phyloP scores from a whole-genome alignment of 2,329 filamentous ascomycete genomes.

The Aureobasidium leucospermi region DNA sequence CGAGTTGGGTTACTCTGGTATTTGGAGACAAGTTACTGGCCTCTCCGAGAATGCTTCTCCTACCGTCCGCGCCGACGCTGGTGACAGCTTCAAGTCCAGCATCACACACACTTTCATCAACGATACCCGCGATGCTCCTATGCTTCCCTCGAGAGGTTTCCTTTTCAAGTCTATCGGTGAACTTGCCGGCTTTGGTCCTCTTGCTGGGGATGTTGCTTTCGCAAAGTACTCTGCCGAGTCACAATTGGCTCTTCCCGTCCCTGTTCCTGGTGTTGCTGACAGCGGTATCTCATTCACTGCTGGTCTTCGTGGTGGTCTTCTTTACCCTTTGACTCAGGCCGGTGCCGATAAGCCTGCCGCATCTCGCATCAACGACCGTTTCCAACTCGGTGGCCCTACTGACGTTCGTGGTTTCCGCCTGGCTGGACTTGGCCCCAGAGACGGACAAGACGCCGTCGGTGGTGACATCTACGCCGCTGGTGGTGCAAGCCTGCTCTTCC shows the following conservation, averaged over 20 bases:
- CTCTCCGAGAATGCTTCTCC: constrained; percentile 70
- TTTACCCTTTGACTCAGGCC: constrained; percentile 71
- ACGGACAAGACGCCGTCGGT: constrained; percentile 77
- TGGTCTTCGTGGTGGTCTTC: constrained; percentile 70
- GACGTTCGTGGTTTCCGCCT: constrained; percentile 92
- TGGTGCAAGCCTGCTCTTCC: constrained; percentile 76
- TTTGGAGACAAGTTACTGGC: constrained; percentile 84
- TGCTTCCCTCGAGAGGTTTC: constrained; percentile 77
- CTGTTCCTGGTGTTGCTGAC: constrained; percentile 59
- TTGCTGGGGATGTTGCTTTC: constrained; percentile 88
- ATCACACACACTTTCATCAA: constrained; percentile 72
- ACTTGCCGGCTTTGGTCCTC: constrained; percentile 75
- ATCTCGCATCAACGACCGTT: constrained; percentile 86
- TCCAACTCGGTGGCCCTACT: constrained; percentile 87
- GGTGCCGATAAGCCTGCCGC: constrained; percentile 49
- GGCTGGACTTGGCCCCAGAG: constrained; percentile 79
- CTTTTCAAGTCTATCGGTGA: constrained; percentile 71
- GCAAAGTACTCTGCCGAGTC: constrained; percentile 85
- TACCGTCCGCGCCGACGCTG: constrained; percentile 74
- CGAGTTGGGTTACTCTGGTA: constrained; percentile 69
- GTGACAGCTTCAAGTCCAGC: constrained; percentile 84
- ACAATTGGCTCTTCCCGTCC: constrained; percentile 65
- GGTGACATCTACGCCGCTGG: constrained; percentile 89
- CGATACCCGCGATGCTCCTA: constrained; percentile 75
- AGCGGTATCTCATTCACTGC: constrained; percentile 78